These are phyloP conservation scores for Hericium rajendrae DNA, from an alignment of 768 basidiomycete species.

Conservation along the genomic window DNA sequence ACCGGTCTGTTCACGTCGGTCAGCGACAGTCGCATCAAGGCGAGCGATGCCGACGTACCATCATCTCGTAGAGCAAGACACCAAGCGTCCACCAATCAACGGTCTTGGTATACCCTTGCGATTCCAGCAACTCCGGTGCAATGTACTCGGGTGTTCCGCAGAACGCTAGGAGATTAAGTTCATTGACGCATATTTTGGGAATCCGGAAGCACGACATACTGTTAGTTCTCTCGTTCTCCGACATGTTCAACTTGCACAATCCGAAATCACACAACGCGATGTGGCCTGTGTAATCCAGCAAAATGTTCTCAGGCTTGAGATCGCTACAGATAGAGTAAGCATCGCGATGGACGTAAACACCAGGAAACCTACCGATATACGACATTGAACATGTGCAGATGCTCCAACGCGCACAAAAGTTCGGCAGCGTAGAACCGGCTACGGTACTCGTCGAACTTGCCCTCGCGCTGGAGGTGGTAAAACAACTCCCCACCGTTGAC, in stretches of 20 bases:
- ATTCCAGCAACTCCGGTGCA: slow-evolving; percentile 92
- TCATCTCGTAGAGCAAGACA: slow-evolving; percentile 95
- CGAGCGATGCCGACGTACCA: slow-evolving; percentile 37
- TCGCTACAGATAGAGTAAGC: slow-evolving; percentile 42
- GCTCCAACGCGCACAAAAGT: slow-evolving; percentile 87
- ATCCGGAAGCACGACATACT: slow-evolving; percentile 37
- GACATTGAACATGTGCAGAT: slow-evolving; percentile 95
- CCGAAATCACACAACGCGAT: slow-evolving; percentile 98
- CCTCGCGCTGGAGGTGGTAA: slow-evolving; percentile 94
- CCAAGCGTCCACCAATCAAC: slow-evolving; percentile 99
- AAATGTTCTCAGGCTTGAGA: slow-evolving; percentile 96
- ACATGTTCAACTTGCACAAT: slow-evolving; percentile 96
- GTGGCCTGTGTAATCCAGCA: slow-evolving; percentile 95
- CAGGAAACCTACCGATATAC: slow-evolving; percentile 68
- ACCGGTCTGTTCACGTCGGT: slow-evolving; percentile 52
- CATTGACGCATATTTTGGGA: neutral
- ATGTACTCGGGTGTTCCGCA: slow-evolving; percentile 99
- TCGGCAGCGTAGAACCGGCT: slow-evolving; percentile 99
- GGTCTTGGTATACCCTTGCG: slow-evolving; percentile 94
- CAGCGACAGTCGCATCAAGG: slow-evolving; percentile 1
- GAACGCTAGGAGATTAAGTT: slow-evolving; percentile 34
- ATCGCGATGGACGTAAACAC: neutral
- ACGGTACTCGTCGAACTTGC: slow-evolving; percentile 88
- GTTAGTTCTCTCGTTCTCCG: slow-evolving; percentile 94
- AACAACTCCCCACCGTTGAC: slow-evolving; percentile 98